Base-by-base conservation (phyloP, 495 filamentous ascomycete species). In the Podospora comata region DNA sequence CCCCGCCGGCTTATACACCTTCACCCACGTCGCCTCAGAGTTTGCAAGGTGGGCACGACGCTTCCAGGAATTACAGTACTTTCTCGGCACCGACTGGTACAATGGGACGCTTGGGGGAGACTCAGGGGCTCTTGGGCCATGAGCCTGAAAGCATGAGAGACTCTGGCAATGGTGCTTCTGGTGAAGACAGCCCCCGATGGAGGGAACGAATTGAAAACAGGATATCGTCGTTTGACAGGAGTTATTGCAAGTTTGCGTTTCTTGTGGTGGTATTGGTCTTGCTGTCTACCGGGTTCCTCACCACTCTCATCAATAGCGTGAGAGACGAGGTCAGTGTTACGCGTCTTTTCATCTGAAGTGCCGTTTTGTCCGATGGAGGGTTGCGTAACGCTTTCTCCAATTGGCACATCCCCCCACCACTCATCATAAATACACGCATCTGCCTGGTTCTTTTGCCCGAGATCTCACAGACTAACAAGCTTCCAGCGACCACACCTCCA, bases 1-100 rank as follows among this genome's bases (percentile, higher is more conserved):
- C 80, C 4, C 82, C 81, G 19, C 82, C 82, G 1, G 81, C 81
- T 0, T 84, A 83, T 67, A 79, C 79, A 3, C 79, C 80, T 5
- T 80, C 77, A 4, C 76, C 80, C 18, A 73, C 71, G 2, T 71
- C 77, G 7, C 73, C 78, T 2, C 56, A 71, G 18, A 62, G 63
- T 30, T 34, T 68, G 13, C 59, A 71, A 20, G 55, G 60, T 26
- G 23, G 27, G 32, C 53, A 39, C 28, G 48, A 62, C 61, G 55
- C 57, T 60, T 67, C 68, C 6, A 75, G 71, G 58, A 79, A 70
- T 67, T 81, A 84, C 73, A 77, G 70, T 62, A 84, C 80, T 32
- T 82, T 84, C 68, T 60, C 72, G 0, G 57, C 65, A 5, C 13
- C 65, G 1, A 19, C 65, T 28, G 70, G 58, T 65, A 72, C 53